Evolutionary conservation across 2,329 filamentous ascomycete species (phyloP).

Genomic region (Biscogniauxia marginata): DNA sequence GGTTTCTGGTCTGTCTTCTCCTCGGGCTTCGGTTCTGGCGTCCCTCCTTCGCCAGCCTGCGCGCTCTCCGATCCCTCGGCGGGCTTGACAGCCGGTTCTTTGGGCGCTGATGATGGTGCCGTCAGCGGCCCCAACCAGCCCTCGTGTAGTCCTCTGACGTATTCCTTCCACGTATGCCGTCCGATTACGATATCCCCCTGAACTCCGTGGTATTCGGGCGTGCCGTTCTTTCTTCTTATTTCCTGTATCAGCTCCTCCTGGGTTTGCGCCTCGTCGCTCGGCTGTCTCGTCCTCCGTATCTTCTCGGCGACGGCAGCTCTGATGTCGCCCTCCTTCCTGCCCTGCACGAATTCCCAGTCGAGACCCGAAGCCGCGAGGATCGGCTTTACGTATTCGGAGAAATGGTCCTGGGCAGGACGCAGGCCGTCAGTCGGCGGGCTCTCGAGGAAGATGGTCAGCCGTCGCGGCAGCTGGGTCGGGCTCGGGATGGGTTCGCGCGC

Average conservation of each 20-base stretch:
- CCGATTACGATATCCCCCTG: constrained; percentile 87
- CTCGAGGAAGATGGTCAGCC: constrained; percentile 81
- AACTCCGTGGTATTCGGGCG: constrained; percentile 69
- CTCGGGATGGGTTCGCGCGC: constrained; percentile 69
- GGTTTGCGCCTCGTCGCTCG: constrained; percentile 49
- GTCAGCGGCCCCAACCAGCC: constrained; percentile 90
- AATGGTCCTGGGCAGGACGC: constrained; percentile 85
- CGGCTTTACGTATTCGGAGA: constrained; percentile 93
- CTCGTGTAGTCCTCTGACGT: constrained; percentile 88
- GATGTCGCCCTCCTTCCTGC: constrained; percentile 88
- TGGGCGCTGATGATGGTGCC: constrained; percentile 46
- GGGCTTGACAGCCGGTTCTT: constrained; percentile 18
- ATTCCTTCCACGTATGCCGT: constrained; percentile 95
- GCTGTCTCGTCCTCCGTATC: constrained; percentile 69
- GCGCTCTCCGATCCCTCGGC: constrained; percentile 17
- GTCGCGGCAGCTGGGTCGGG: constrained; percentile 72
- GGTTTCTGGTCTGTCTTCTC: constrained; percentile 53
- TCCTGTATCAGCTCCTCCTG: constrained; percentile 62
- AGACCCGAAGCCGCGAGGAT: constrained; percentile 84
- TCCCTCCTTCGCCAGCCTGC: constrained; percentile 34
- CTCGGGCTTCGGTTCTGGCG: constrained; percentile 41
- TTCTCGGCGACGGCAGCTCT: constrained; percentile 82
- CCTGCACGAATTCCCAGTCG: constrained; percentile 96
- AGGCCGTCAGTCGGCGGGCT: constrained; percentile 85
- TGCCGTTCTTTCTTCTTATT: constrained; percentile 63